Conservation (phyloP, 768 basidiomycete genomes). For the Myochromella boudieri region DNA sequence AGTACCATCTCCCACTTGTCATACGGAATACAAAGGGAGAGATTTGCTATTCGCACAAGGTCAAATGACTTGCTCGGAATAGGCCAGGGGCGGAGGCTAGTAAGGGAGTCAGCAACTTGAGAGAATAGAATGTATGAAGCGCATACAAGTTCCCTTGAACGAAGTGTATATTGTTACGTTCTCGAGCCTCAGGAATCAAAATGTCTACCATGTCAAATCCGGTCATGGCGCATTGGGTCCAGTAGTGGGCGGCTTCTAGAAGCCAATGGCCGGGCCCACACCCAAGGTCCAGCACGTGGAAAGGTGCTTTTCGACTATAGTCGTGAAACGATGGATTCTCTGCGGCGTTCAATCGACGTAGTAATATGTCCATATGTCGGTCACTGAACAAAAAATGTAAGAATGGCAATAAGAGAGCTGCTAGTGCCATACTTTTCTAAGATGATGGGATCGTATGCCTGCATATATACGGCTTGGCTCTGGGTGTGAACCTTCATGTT, state of each 20-base stretch:
- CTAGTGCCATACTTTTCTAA: conserved; percentile 54
- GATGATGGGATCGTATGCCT: conserved; percentile 55
- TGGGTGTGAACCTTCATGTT: conserved; percentile 56
- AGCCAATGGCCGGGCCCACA: conserved; percentile 77
- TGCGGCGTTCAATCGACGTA: conserved; percentile 53
- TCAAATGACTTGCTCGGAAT: conserved; percentile 67
- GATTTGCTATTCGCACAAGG: conserved; percentile 70
- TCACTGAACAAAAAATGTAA: conserved; percentile 45
- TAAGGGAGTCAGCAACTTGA: conserved; percentile 1
- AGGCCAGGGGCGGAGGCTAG: conserved; percentile 57
- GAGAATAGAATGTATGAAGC: conserved; percentile 1
- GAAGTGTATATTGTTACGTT: conserved; percentile 46
- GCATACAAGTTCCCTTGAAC: conserved; percentile 71
- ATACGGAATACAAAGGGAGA: conserved; percentile 60
- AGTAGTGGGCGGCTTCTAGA: conserved; percentile 56
- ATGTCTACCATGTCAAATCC: conserved; percentile 67
- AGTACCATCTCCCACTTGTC: conserved; percentile 61
- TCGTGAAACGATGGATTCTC: conserved; percentile 63
- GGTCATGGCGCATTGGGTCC: conserved; percentile 59
- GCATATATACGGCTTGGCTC: conserved; percentile 58
- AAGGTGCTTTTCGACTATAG: conserved; percentile 47
- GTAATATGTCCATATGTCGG: conserved; percentile 50
- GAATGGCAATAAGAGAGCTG: conserved; percentile 4
- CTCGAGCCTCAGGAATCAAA: conserved; percentile 35
- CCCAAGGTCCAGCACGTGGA: conserved; percentile 68